Evolutionary conservation across 257 asterid genomes (phyloP).

Genomic region (Solanum dulcamara): DNA sequence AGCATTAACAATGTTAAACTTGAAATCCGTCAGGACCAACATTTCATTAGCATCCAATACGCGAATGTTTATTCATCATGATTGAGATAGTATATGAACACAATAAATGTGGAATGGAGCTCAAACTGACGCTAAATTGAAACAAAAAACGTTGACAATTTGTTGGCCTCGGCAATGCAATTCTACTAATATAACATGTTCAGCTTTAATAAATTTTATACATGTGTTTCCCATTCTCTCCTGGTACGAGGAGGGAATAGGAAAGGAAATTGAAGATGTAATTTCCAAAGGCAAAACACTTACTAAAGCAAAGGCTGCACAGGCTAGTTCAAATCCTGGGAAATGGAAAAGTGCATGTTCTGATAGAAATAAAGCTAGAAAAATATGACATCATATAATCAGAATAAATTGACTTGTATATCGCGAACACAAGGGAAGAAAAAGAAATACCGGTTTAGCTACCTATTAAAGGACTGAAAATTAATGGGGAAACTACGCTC

Average conservation of each 20-base stretch:
- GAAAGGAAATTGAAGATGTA: not conserved
- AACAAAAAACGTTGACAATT: not conserved
- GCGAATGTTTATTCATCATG: not conserved
- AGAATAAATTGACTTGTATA: not conserved
- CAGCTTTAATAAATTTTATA: too few species aligned
- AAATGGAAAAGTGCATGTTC: constrained; percentile 72
- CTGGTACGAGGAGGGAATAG: not conserved
- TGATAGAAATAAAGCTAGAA: constrained; percentile 64
- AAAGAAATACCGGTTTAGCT: not conserved
- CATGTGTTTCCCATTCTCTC: not conserved
- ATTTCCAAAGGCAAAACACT: constrained; percentile 58
- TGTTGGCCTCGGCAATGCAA: not conserved
- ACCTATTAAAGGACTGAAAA: constrained; percentile 84
- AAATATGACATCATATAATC: not conserved
- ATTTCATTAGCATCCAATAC: not conserved
- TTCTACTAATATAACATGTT: constrained; percentile 47
- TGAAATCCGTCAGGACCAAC: not conserved
- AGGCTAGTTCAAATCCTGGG: constrained; percentile 51
- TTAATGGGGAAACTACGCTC: constrained; percentile 63
- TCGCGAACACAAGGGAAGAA: not conserved
- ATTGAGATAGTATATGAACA: not conserved
- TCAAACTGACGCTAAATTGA: not conserved
- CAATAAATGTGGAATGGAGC: not conserved
- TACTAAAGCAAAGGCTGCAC: not conserved
- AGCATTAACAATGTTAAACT: not conserved